Base-by-base conservation (phyloP, 1,139 yeast species). In the Candida glucosophila region DNA sequence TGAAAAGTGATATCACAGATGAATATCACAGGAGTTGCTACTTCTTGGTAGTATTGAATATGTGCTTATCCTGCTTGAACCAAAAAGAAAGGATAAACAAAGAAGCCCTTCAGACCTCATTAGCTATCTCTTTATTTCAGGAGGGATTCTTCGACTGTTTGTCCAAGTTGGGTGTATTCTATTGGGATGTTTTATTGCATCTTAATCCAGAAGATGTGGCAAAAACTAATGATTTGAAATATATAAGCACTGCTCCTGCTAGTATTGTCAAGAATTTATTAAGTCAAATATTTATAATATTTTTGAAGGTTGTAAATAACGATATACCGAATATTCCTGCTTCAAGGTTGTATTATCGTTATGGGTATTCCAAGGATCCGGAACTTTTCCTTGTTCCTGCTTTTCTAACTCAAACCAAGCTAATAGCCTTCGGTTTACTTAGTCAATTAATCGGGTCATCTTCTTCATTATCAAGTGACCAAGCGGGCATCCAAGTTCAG, bases 41-140 rank as follows among this genome's bases (percentile, higher is more conserved):
- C 33, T 26, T 41, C 12, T 42, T 62, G 29, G 41, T 53, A 13
- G 27, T 58, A 7, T 29, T 54, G 3, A 56, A 65, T 27, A 41
- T 57, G 10, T 32, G 51, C 7, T 41, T 47, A 27, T 51, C 41
- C 25, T 38, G 48, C 6, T 33, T 54, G 19, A 43, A 43, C 7
- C 50, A 45, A 12, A 53, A 47, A 28, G 68, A 54, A 19, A 39
- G 61, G 27, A 20, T 21, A 4, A 52, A 51, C 15, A 52, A 43
- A 26, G 61, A 53, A 11, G 26, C 37, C 2, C 40, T 58, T 3
- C 55, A 55, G 15, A 69, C 77, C 0, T 44, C 73, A 1, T 62
- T 72, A 19, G 63, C 64, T 0, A 53, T 70, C 14, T 40, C 61
- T 5, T 62, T 72, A 30, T 52, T 70, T 31, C 76, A 72, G 36